Evolutionary conservation across 257 asterid genomes (phyloP).

Genomic region (Lithospermum erythrorhizon): DNA sequence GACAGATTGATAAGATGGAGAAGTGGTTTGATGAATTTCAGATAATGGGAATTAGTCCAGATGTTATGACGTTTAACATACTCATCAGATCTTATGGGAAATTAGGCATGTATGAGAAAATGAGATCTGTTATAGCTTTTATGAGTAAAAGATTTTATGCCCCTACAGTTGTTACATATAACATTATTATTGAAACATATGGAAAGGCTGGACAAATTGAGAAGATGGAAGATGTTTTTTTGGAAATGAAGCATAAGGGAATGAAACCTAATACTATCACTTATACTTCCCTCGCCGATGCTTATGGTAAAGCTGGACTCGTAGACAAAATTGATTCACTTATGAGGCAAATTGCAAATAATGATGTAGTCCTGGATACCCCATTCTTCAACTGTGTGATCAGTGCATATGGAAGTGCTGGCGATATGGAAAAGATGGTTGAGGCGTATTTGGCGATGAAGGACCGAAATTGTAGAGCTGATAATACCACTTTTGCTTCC

Average conservation of each 20-base stretch:
- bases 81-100: constrained; percentile 60
- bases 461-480: constrained; percentile 59
- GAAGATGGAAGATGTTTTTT: constrained; percentile 70
- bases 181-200: constrained; percentile 57
- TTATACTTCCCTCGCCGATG: constrained; percentile 61
- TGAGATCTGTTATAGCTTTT: constrained; percentile 59
- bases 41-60: constrained; percentile 75
- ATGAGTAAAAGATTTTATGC: constrained; percentile 68
- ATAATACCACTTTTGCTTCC: constrained; percentile 52
- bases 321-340: constrained; percentile 50
- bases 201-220: constrained; percentile 60
- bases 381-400: constrained; percentile 66
- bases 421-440: constrained; percentile 58
- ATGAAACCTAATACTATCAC: constrained; percentile 79
- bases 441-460: constrained; percentile 57
- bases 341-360: constrained; percentile 68
- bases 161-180: constrained; percentile 68
- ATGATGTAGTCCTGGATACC: constrained; percentile 73
- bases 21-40: constrained; percentile 83
- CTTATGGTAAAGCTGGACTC: constrained; percentile 58
- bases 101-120: constrained; percentile 42
- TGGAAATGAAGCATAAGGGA: constrained; percentile 75
- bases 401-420: constrained; percentile 65
- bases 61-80: constrained; percentile 59
- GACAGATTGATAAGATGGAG: constrained; percentile 66